phyloP scores from a whole-genome alignment of 1,139 yeast species.

The Oligophagozyma castellii region DNA sequence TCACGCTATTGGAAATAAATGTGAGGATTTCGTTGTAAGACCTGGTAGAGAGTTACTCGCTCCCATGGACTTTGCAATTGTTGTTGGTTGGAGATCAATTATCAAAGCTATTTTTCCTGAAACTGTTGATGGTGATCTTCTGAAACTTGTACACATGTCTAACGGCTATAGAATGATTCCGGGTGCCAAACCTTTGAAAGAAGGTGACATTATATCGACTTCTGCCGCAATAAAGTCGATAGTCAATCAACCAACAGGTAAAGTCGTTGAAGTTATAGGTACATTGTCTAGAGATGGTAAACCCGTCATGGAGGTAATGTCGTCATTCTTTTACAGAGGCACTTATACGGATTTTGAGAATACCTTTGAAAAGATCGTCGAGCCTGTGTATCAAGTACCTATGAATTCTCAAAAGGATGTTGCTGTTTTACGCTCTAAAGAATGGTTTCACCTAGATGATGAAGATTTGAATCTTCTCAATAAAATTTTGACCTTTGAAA shows the following conservation, averaged over 20 bases:
- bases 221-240: constrained; percentile 81
- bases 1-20: constrained; percentile 92
- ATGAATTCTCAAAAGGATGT: constrained; percentile 73
- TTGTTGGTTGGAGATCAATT: constrained; percentile 96
- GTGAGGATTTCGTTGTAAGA: constrained; percentile 89
- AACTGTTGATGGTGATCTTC: constrained; percentile 89
- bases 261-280: constrained; percentile 91
- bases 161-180: constrained; percentile 91
- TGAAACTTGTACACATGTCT: constrained; percentile 86
- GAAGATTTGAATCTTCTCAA: constrained; percentile 62
- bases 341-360: constrained; percentile 74
- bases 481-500: constrained; percentile 78
- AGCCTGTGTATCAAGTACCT: constrained; percentile 72
- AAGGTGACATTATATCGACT: constrained; percentile 75
- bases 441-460: constrained; percentile 79
- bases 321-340: constrained; percentile 96
- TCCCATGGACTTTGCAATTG: constrained; percentile 99
- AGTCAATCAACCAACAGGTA: constrained; percentile 83
- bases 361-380: constrained; percentile 81
- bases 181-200: constrained; percentile 79
- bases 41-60: constrained; percentile 77
- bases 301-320: constrained; percentile 87
- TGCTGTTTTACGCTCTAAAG: constrained; percentile 88
- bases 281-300: constrained; percentile 61
- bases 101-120: constrained; percentile 95